Percentiles rank a stretch among this genome's conserved stretches.
Conservation (phyloP, 169 alveolate species). For the Eimeria necatrix region DNA sequence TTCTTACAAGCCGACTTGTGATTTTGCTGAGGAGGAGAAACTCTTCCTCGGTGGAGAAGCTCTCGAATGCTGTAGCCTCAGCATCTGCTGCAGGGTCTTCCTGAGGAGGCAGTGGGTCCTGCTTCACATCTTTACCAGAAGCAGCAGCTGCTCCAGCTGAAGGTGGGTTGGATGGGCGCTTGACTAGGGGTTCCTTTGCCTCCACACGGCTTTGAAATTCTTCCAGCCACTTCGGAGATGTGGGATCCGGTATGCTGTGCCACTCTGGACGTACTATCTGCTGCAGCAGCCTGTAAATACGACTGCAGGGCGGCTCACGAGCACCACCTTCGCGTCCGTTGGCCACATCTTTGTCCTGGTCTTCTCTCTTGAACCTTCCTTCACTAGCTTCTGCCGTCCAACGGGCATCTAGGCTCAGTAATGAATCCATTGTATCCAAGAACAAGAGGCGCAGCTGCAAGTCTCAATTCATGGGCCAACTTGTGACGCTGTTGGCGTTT, state of each 20-base stretch:
- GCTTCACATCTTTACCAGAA: neutral
- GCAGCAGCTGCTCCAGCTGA: neutral
- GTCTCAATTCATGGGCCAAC: too few relatives aligned
- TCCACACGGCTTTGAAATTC: neutral
- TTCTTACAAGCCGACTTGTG: neutral
- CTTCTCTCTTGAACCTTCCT: neutral
- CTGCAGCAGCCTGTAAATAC: neutral
- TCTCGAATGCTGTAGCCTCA: neutral
- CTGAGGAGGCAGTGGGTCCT: neutral
- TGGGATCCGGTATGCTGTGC: slow-evolving; percentile 22
- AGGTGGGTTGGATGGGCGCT: neutral
- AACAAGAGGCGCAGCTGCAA: too few relatives aligned
- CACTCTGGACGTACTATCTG: slow-evolving; percentile 45
- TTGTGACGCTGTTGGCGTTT: too few relatives aligned
- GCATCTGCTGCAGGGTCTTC: neutral
- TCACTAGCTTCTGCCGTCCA: neutral
- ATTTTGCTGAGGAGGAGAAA: neutral
- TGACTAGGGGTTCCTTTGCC: neutral
- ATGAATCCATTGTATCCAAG: neutral
- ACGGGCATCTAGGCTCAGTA: neutral
- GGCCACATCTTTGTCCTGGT: too few relatives aligned
- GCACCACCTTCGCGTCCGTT: too few relatives aligned
- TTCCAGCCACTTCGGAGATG: slow-evolving; percentile 24
- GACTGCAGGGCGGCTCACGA: neutral
- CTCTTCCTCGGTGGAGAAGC: neutral